Evolutionary conservation across 306 rosid genomes (phyloP).

Genomic region (Ochetophila trinervis): DNA sequence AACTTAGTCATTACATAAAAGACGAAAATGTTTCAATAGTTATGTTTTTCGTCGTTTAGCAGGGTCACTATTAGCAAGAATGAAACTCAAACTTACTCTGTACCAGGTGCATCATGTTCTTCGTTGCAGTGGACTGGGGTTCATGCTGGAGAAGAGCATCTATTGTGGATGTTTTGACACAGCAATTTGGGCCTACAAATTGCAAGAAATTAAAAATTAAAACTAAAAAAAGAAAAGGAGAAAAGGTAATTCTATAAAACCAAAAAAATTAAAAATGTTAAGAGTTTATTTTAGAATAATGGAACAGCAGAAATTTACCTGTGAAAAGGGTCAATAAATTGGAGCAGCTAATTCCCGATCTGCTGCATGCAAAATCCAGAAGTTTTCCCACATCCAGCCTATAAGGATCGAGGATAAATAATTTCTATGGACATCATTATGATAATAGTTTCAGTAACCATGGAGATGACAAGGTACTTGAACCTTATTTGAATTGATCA

Average conservation of each 20-base stretch:
- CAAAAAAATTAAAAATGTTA: too few species aligned
- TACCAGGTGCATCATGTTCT: conserved; percentile 61
- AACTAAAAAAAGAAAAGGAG: too few species aligned
- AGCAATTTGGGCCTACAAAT: conserved; percentile 40
- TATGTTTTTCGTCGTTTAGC: too few species aligned
- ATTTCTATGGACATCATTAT: too few species aligned
- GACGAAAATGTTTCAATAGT: neutral
- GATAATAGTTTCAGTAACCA: too few species aligned
- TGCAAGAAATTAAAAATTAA: neutral
- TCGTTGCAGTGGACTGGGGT: conserved; percentile 64
- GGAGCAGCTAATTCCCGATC: conserved; percentile 1
- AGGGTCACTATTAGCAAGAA: too few species aligned
- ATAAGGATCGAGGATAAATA: neutral
- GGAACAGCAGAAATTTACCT: neutral
- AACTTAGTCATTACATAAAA: too few species aligned
- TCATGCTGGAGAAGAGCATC: conserved; percentile 37
- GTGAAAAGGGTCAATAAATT: neutral
- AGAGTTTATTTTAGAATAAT: too few species aligned
- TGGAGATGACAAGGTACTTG: neutral
- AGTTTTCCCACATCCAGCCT: neutral
- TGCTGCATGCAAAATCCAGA: neutral
- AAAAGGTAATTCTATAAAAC: neutral
- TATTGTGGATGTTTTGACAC: conserved; percentile 41
- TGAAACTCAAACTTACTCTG: conserved; percentile 43
- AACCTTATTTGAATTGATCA: neutral